Conservation (phyloP, 2,329 filamentous ascomycete species). For the Sclerotinia sclerotiorum region DNA sequence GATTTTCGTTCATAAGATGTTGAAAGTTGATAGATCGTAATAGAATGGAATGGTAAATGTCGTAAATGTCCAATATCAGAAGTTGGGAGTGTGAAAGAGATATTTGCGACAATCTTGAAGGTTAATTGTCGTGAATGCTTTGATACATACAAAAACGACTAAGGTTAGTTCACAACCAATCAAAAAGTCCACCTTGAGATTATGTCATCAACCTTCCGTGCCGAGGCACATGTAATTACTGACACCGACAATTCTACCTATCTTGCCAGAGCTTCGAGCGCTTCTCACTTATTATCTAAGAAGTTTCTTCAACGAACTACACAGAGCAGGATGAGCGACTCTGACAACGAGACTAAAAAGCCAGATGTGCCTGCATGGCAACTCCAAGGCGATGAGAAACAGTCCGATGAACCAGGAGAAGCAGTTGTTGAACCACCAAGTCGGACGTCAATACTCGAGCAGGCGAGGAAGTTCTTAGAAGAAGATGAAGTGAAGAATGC, state of each 20-base stretch:
- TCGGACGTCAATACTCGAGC: slow-evolving; percentile 51
- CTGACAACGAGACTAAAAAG: slow-evolving; percentile 30
- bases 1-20: not conserved
- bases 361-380: slow-evolving; percentile 36
- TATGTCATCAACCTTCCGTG: slow-evolving; percentile 30
- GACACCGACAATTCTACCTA: slow-evolving; percentile 18
- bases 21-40: not conserved
- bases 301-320: slow-evolving; percentile 10
- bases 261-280: not conserved
- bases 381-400: slow-evolving; percentile 18
- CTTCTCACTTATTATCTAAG: not conserved
- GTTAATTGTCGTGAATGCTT: slow-evolving; percentile 1
- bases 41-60: not conserved
- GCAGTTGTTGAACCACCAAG: slow-evolving; percentile 23
- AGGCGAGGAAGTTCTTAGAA: slow-evolving; percentile 73
- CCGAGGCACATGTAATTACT: slow-evolving; percentile 21
- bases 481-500: slow-evolving; percentile 71
- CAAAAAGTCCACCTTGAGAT: slow-evolving; percentile 2
- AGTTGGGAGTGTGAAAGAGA: not conserved
- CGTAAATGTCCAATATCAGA: not conserved
- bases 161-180: not conserved
- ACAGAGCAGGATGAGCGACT: slow-evolving; percentile 35
- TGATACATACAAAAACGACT: slow-evolving; percentile 6
- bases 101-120: not conserved
- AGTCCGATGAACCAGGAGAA: slow-evolving; percentile 4